A percentile compares a stretch with the other conserved stretches of the same genome.
Conservation (phyloP, 2,329 filamentous ascomycete species). For the Septoria linicola region DNA sequence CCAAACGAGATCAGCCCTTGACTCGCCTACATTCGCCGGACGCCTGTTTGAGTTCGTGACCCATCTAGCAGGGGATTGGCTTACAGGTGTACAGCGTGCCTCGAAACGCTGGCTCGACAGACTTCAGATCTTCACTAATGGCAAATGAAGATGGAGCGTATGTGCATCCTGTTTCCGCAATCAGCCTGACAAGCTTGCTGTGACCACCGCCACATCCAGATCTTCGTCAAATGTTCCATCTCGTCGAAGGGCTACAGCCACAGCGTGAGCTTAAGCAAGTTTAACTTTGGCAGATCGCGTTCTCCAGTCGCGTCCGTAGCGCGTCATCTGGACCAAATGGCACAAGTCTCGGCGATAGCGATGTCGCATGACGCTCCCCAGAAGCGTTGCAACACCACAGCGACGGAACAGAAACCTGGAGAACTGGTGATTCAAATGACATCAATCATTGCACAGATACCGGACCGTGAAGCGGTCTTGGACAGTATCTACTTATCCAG, state of each 20-base stretch:
- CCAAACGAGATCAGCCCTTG: constrained; percentile 1
- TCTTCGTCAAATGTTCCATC: constrained; percentile 12
- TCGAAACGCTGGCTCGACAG: neutral
- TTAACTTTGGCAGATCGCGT: constrained; percentile 15
- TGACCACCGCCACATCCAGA: constrained; percentile 11
- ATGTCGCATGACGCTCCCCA: too few species aligned
- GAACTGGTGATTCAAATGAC: too few species aligned
- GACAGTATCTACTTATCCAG: too few species aligned
- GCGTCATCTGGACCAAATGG: constrained; percentile 10
- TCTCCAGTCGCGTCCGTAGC: constrained; percentile 12
- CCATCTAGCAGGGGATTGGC: constrained; percentile 5
- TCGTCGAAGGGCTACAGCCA: constrained; percentile 3
- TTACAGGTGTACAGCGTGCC: neutral
- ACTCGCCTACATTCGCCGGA: constrained; percentile 2
- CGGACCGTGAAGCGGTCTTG: too few species aligned
- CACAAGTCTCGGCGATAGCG: neutral
- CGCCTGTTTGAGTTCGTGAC: constrained; percentile 12
- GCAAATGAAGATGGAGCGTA: constrained; percentile 1
- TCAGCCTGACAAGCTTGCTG: neutral
- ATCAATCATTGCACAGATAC: too few species aligned
- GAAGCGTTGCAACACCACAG: too few species aligned
- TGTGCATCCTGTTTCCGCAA: neutral
- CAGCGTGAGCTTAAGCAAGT: constrained; percentile 15
- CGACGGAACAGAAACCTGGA: too few species aligned
- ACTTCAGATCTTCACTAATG: neutral